Base-by-base conservation (phyloP, 805 yeast genomes). In the Kodamaea fukazawae region DNA sequence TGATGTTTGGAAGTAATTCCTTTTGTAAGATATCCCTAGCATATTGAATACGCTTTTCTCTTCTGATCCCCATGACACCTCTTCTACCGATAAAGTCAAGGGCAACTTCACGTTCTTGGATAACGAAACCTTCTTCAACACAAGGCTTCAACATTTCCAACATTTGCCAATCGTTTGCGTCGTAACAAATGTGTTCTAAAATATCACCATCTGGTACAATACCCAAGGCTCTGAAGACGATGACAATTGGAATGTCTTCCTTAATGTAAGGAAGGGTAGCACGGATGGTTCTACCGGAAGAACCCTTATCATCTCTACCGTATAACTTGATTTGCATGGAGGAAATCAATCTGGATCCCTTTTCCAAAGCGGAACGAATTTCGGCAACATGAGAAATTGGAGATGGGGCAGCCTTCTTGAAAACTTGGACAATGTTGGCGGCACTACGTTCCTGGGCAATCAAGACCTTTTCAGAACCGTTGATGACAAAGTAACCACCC, bases 181-280 rank as follows among this genome's bases (percentile, higher is more conserved):
- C 99, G 65, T 91, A 93, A 70, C 99, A 93, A 44, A 93, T 93
- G 65, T 93, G 99, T 66, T 93, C 97, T 58, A 93, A 73, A 57
- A 93, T 93, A 69, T 93, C 99, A 63, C 99, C 99, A 71, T 93
- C 99, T 29, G 98, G 98, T 15, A 93, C 96, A 35, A 93, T 93
- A 51, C 99, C 99, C 44, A 93, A 74, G 8, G 99, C 99, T 72
- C 99, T 79, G 67, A 93, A 93, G 15, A 93, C 96, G 60, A 93
- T 84, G 18, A 93, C 96, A 54, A 93, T 90, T 33, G 99, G 99
- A 44, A 93, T 85, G 63, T 93, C 99, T 53, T 90, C 93, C 61
- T 90, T 88, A 53, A 93, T 91, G 58, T 93, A 93, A 1, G 99
- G 99, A 51, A 93, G 71, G 0, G 98, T 90, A 1, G 98, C 97